phyloP scores from a whole-genome alignment of 2,329 filamentous ascomycete genomes.

The Fusarium oligoseptatum region DNA sequence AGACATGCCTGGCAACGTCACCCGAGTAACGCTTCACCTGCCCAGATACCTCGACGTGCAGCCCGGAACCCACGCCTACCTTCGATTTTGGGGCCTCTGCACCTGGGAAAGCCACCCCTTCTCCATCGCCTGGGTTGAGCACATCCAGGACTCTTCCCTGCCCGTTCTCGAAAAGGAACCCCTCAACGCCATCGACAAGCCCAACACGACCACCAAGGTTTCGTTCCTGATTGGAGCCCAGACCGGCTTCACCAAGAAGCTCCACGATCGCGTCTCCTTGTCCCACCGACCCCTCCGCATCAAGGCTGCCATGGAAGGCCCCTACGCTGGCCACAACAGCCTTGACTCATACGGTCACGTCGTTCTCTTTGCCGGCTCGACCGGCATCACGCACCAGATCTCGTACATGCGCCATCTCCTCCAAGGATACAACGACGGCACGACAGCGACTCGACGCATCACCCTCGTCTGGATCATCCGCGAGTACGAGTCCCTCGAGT shows the following conservation, averaged over 20 bases:
- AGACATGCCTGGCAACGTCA: constrained; percentile 76
- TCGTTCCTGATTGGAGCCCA: constrained; percentile 90
- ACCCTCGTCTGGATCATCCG: constrained; percentile 95
- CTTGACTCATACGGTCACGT: constrained; percentile 94
- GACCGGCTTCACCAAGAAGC: constrained; percentile 86
- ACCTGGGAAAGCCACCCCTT: constrained; percentile 84
- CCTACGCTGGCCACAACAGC: constrained; percentile 86
- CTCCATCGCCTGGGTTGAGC: constrained; percentile 80
- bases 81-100: constrained; percentile 76
- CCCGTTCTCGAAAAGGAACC: constrained; percentile 59
- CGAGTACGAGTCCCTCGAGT: constrained; percentile 89
- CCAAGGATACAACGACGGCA: constrained; percentile 75
- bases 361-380: constrained; percentile 90
- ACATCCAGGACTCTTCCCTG: constrained; percentile 58
- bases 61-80: constrained; percentile 81
- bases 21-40: constrained; percentile 77
- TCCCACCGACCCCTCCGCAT: constrained; percentile 70
- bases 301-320: constrained; percentile 86
- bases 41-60: constrained; percentile 75
- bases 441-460: constrained; percentile 83
- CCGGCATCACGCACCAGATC: constrained; percentile 95
- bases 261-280: constrained; percentile 77
- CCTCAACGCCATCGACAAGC: constrained; percentile 55
- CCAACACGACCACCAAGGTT: constrained; percentile 67
- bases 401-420: constrained; percentile 86